A percentile compares a stretch with the other conserved stretches of the same genome.
Conservation (phyloP, 108 stramenopile species). For the Conticribra guillardii region DNA sequence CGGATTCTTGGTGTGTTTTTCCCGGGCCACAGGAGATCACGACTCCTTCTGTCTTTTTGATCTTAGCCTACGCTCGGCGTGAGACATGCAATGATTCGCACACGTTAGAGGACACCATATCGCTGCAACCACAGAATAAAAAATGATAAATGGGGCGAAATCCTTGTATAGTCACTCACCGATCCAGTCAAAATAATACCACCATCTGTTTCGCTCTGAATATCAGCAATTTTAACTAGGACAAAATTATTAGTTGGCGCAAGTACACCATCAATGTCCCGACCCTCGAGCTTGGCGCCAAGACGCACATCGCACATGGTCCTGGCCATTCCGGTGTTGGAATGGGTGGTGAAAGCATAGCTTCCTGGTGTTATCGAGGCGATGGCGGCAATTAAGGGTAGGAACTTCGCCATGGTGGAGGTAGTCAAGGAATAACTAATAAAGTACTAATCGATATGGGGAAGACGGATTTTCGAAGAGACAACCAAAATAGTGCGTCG, state of each 20-base stretch:
- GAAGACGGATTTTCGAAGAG: background rate
- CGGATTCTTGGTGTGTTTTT: conserved; percentile 79
- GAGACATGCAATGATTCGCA: no score
- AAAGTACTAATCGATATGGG: background rate
- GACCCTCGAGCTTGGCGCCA: conserved; percentile 61
- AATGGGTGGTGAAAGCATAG: background rate
- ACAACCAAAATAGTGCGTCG: no score
- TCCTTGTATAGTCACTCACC: no score
- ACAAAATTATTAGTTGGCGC: conserved; percentile 85
- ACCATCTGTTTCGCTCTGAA: conserved; percentile 69
- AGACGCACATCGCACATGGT: conserved; percentile 2
- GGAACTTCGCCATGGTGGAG: background rate
- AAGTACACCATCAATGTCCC: conserved; percentile 61
- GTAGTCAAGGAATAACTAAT: background rate
- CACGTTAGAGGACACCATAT: no score
- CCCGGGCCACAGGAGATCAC: conserved; percentile 85
- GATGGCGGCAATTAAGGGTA: background rate
- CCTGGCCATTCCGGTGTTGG: background rate
- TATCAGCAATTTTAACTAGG: conserved; percentile 72
- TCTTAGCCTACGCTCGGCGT: conserved; percentile 63
- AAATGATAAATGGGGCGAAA: no score
- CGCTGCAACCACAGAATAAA: no score
- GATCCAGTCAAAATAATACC: conserved; percentile 82
- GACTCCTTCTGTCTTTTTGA: conserved; percentile 78
- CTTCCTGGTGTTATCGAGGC: conserved; percentile 1